Evolutionary conservation across 164 flowering plant genomes (phyloP), one percentile per base, ranked within the genome.

Genomic region (Macadamia integrifolia): DNA sequence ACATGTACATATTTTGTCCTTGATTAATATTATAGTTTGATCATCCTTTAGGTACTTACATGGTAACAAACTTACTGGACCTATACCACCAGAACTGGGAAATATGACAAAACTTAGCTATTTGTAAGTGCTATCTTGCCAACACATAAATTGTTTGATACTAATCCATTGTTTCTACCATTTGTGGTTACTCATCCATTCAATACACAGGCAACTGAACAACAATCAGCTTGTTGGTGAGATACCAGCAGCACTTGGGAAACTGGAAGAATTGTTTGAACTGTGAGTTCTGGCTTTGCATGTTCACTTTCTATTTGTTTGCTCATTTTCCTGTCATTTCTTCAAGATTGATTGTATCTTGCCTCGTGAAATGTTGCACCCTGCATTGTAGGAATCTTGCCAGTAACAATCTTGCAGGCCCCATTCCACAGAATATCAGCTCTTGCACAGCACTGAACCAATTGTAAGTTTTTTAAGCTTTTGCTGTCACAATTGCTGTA

Each of bases 81-180:
- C 78, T 31, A 91, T 93, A 66, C 98, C 98, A 29, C 91, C 93
- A 1, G 98, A 93, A 79, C 86, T 93, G 40, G 98, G 98, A 44
- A 91, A 91, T 69, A 91, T 93, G 98, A 81, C 98, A 30, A 89
- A 84, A 67, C 93, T 93, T 9, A 91, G 98, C 77, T 93, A 93
- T 71, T 69, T 93, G 98, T 93, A 57, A 87, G 90, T 15, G n/a
- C 3, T 53, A 50, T 49, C 8, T 12, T 23, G n/a, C 57, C n/a
- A 1, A 5, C 1, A 30, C 3, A 12, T 53, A 53, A 53, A 14
- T 1, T 53, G 17, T 1, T 17, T 49, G 57, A 2, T 13, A 14
- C 18, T 49, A 10, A 49, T 49, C 2, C 11, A 53, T 14, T 53
- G 6, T 17, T 53, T 17, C 15, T 11, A 17, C 14, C 14, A 3